Percentiles rank a stretch among this genome's conserved stretches.
phyloP scores from a whole-genome alignment of 345 rosid species.

The Microthlaspi erraticum region DNA sequence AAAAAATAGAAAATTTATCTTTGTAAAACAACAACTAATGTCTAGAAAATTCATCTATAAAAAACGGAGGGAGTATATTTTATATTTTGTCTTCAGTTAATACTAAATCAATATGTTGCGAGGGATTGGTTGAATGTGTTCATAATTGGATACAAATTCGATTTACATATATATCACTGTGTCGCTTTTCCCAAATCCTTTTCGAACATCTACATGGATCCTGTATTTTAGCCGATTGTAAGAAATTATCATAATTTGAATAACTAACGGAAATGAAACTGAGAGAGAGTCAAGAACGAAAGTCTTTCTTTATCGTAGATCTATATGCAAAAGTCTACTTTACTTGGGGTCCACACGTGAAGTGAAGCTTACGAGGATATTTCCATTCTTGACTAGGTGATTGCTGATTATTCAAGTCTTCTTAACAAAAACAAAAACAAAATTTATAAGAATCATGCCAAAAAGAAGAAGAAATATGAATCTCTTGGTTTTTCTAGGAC shows the following conservation, averaged over 20 bases:
- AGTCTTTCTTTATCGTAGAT: slow-evolving; percentile 3
- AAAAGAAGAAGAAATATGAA: too few species aligned
- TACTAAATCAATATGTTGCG: not conserved
- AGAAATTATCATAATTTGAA: too few species aligned
- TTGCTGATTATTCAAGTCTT: slow-evolving; percentile 25
- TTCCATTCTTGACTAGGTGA: slow-evolving; percentile 23
- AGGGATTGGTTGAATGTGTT: not conserved
- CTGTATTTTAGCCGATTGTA: too few species aligned
- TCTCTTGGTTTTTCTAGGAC: too few species aligned
- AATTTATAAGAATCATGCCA: not conserved
- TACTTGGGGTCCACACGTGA: slow-evolving; percentile 21
- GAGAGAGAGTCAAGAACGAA: slow-evolving; percentile 6
- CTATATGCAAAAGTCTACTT: not conserved
- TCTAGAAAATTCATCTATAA: too few species aligned
- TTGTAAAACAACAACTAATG: too few species aligned
- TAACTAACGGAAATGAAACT: not conserved
- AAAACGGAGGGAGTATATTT: too few species aligned
- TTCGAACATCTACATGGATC: too few species aligned
- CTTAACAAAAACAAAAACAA: slow-evolving; percentile 1
- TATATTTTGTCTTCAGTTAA: too few species aligned
- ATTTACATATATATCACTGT: not conserved
- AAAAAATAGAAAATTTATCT: too few species aligned
- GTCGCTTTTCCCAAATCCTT: too few species aligned
- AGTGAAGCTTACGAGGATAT: slow-evolving; percentile 13
- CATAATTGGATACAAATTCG: not conserved